Base-by-base conservation (phyloP, 2,329 filamentous ascomycete species). In the Cordyceps tenuipes region DNA sequence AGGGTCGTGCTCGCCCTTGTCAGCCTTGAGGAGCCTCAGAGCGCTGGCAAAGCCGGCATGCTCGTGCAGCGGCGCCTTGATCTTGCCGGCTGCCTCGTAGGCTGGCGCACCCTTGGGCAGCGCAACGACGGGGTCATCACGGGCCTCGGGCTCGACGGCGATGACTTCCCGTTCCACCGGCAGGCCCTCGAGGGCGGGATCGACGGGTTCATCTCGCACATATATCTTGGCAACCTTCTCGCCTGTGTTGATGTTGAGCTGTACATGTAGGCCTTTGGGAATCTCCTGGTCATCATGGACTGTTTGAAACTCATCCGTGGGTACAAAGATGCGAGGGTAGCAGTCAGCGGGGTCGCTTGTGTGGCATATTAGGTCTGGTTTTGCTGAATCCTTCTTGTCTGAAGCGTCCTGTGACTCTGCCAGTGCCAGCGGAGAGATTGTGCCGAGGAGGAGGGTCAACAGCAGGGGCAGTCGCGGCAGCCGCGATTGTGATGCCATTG, bases 141-240 rank as follows among this genome's bases (percentile, higher is more conserved):
- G 63, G 53, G 69, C 66, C 48, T 80, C 73, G 4, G 74, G 72
- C n/a, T 84, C 81, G 57, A 87, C 78, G 1, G 83, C 68, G 39
- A 86, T 73, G 12, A 85, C 71, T 21, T 77, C 77, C 58, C 75
- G 75, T 61, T 85, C 80, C 6, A 79, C 75, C 1, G 80, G 77
- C 2, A 83, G 67, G n/a, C 79, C 80, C 39, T 79, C 75, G 0
- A 82, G 71, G 0, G 73, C 73, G 17, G 77, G 69, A 54, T 77
- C 72, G 19, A 71, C 34, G 39, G 12, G 68, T 63, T 86, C 82
- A 13, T 74, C 74, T 0, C 82, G 82, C 19, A 85, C 76, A 69
- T 88, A 83, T 63, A 88, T 76, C 67, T 87, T 86, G 64, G 86
- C 86, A 68, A 88, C 84, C 64, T 83, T 86, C 64, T 77, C 66